Percentiles rank a stretch among this genome's conserved stretches.
phyloP scores from a whole-genome alignment of 305 asterid genomes.

The Fraxinus floribunda region DNA sequence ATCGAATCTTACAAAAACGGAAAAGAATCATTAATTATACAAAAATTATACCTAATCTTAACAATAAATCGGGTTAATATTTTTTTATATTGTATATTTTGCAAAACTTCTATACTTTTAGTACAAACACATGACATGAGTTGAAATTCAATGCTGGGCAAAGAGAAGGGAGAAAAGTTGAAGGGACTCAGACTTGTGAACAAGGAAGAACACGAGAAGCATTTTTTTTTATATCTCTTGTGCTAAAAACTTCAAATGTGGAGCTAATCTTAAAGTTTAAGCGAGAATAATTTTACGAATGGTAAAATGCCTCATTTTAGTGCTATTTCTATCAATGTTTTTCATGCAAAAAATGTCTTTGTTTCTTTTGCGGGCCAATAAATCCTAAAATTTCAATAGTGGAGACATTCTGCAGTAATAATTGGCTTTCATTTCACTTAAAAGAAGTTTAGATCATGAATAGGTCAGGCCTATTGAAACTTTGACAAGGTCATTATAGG shows the following conservation, averaged over 20 bases:
- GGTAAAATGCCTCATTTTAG: neutral
- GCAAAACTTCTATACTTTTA: neutral
- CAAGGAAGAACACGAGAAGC: neutral
- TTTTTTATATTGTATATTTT: too few relatives aligned
- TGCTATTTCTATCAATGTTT: neutral
- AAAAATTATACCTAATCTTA: neutral
- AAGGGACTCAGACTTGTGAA: neutral
- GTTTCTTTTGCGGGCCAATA: neutral
- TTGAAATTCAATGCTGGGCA: neutral
- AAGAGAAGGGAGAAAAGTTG: neutral
- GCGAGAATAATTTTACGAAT: neutral
- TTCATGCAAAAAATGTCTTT: neutral
- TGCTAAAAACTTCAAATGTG: neutral
- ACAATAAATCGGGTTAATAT: neutral
- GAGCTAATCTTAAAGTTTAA: neutral
- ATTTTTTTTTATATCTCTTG: neutral
- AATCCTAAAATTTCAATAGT: too few relatives aligned
- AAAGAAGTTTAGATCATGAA: neutral
- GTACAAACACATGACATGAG: neutral
- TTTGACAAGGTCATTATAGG: neutral
- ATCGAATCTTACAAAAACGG: too few relatives aligned
- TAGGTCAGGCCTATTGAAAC: neutral
- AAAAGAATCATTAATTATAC: too few relatives aligned
- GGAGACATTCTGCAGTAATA: neutral
- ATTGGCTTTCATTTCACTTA: neutral